phyloP scores from a whole-genome alignment of 2,329 filamentous ascomycete species.

The Botrytis cinerea region DNA sequence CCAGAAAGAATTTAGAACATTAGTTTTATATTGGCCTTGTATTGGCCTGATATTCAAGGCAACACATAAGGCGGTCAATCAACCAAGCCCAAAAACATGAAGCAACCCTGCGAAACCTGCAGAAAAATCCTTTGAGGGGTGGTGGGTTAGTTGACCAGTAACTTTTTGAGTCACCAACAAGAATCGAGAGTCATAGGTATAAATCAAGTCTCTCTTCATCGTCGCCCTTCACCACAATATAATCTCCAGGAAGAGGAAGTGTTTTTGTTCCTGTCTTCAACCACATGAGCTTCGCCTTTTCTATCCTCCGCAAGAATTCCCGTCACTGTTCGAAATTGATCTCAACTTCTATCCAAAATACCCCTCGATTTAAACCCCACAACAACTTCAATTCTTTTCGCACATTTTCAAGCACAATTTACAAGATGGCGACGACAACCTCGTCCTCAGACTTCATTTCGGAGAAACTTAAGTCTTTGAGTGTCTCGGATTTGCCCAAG shows the following conservation, averaged over 20 bases:
- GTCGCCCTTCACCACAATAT: not conserved
- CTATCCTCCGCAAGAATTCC: not conserved
- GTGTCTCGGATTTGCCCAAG: constrained; percentile 33
- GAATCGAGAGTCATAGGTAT: not conserved
- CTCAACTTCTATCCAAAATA: constrained; percentile 22
- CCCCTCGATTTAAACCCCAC: constrained; percentile 25
- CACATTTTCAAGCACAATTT: constrained; percentile 27
- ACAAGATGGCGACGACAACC: constrained; percentile 36
- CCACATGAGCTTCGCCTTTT: constrained; percentile 15
- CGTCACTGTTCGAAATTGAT: constrained; percentile 9
- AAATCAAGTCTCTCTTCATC: not conserved
- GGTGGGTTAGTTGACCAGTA: not conserved
- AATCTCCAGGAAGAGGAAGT: not conserved
- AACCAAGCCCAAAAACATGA: not conserved
- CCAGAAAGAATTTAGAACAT: not conserved
- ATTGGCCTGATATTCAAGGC: not conserved
- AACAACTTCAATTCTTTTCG: constrained; percentile 26
- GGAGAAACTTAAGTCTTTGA: constrained; percentile 39
- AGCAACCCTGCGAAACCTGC: not conserved
- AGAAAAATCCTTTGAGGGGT: constrained; percentile 12
- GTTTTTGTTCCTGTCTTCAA: not conserved
- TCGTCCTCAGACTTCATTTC: constrained; percentile 22
- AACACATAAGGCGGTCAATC: not conserved
- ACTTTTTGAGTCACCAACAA: constrained; percentile 8
- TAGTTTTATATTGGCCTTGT: not conserved